Base-by-base conservation (phyloP, 2,329 filamentous ascomycete genomes). In the Cercospora sp. region DNA sequence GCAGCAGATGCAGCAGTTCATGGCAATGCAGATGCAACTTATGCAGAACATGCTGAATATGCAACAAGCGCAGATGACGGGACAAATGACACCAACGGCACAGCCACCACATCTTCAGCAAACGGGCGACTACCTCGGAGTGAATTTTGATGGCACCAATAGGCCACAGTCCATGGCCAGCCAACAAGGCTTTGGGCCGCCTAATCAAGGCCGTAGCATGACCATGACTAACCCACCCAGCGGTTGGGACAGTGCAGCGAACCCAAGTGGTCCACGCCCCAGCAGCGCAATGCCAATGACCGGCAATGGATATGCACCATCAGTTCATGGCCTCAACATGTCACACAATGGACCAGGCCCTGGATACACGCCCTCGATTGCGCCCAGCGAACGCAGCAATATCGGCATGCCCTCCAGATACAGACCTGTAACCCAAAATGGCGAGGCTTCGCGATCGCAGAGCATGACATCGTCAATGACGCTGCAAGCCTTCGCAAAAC, bases 351-450 rank as follows among this genome's bases (percentile, higher is more conserved):
- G 75, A 45, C 74, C 74, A 57, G 73, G 82, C 58, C 79, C 80
- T 62, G 89, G 87, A 8, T 98, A 98, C 80, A 87, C 93, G 0
- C 89, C 93, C 0, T 98, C 94, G 0, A 96, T 99, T 72, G 94
- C 95, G 2, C 95, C 95, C 1, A 97, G 93, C 5, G 95, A 98
- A 81, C 90, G 95, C 69, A 98, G 94, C 84, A 98, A 96, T 78
- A 84, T 97, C 69, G 95, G 95, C 16, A 86, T 96, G 63, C 93
- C 95, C 8, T 90, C 92, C 33, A 89, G 95, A 55, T 99, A 99
- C 81, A 88, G 95, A 57, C 93, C 95, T 1, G 94, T 98, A 0
- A 90, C 90, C 18, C 64, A 67, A 23, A 69, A 69, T 55, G 70
- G 68, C 26, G 70, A 71, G 7, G 64, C 69, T n/a, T 68, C 71